Percentiles rank a stretch among this genome's conserved stretches.
These are phyloP conservation scores for Gonium pectorale DNA, from an alignment of 139 green algal genomes.

Conservation along the genomic window DNA sequence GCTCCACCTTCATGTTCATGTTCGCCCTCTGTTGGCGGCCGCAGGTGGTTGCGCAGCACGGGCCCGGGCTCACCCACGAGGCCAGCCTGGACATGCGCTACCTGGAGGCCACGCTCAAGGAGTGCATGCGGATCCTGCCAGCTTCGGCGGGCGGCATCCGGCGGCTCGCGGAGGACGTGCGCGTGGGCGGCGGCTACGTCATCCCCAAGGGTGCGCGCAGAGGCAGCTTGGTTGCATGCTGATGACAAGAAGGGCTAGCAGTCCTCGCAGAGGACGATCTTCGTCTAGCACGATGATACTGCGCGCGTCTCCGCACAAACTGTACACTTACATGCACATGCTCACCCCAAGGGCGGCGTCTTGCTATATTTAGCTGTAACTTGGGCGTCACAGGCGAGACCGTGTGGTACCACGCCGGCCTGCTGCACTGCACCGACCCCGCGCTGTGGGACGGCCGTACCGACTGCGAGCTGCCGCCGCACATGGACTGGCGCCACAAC, in stretches of 20 bases:
- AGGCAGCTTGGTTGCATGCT: too few relatives aligned
- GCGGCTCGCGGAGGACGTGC: constrained; percentile 26
- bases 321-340: too few relatives aligned
- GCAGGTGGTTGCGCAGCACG: constrained; percentile 42
- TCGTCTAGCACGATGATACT: too few relatives aligned
- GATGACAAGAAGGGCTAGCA: too few relatives aligned
- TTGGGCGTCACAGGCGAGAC: not conserved
- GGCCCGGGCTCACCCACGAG: constrained; percentile 5
- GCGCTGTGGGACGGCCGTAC: constrained; percentile 41
- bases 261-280: too few relatives aligned
- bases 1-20: too few relatives aligned
- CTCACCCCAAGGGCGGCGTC: too few relatives aligned
- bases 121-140: constrained; percentile 49
- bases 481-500: constrained; percentile 55
- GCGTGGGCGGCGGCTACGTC: not conserved
- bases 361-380: too few relatives aligned
- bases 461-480: not conserved
- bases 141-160: not conserved
- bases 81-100: constrained; percentile 42
- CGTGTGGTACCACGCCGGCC: constrained; percentile 25
- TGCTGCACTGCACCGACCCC: constrained; percentile 45
- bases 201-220: too few relatives aligned
- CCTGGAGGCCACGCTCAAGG: constrained; percentile 44
- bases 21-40: too few relatives aligned
- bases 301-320: too few relatives aligned